Evolutionary conservation across 495 filamentous ascomycete species (phyloP).

Genomic region (Xylaria castorea): DNA sequence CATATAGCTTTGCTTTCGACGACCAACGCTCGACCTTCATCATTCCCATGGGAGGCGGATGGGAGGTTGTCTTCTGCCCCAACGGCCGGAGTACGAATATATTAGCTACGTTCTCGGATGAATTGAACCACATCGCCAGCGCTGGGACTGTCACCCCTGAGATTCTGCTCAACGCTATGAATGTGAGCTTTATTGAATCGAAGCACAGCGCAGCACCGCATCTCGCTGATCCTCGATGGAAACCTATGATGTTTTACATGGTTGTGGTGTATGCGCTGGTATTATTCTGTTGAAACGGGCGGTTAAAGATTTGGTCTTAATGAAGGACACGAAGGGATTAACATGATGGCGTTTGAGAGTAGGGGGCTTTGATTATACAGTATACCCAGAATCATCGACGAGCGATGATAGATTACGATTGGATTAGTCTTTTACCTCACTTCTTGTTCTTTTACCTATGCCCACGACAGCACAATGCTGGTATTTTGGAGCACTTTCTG

Average conservation of each 20-base stretch:
- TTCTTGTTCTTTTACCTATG: background rate
- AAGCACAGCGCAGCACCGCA: slow-evolving; percentile 31
- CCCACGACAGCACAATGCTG: background rate
- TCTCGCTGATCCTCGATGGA: slow-evolving; percentile 29
- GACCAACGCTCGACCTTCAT: slow-evolving; percentile 78
- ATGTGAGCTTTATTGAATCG: slow-evolving; percentile 41
- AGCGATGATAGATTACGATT: background rate
- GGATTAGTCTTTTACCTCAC: background rate
- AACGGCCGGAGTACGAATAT: slow-evolving; percentile 73
- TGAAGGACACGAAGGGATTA: slow-evolving; percentile 5
- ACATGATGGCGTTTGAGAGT: background rate
- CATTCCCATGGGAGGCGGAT: slow-evolving; percentile 73
- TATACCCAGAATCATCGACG: slow-evolving; percentile 2
- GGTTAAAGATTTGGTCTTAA: background rate
- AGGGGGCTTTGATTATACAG: background rate
- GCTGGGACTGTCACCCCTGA: slow-evolving; percentile 32
- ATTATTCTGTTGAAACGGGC: background rate
- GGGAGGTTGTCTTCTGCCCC: slow-evolving; percentile 80
- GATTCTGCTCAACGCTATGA: slow-evolving; percentile 37
- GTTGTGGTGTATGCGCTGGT: background rate
- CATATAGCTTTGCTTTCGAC: slow-evolving; percentile 81
- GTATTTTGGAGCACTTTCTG: background rate
- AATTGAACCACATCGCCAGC: slow-evolving; percentile 47
- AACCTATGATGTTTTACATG: background rate
- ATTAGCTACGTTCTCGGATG: slow-evolving; percentile 54